A percentile compares a stretch with the other conserved stretches of the same genome.
These are phyloP conservation scores for Ophiocordyceps polyrhachis-furcata DNA, from an alignment of 2,329 filamentous ascomycete species.

Conservation along the genomic window DNA sequence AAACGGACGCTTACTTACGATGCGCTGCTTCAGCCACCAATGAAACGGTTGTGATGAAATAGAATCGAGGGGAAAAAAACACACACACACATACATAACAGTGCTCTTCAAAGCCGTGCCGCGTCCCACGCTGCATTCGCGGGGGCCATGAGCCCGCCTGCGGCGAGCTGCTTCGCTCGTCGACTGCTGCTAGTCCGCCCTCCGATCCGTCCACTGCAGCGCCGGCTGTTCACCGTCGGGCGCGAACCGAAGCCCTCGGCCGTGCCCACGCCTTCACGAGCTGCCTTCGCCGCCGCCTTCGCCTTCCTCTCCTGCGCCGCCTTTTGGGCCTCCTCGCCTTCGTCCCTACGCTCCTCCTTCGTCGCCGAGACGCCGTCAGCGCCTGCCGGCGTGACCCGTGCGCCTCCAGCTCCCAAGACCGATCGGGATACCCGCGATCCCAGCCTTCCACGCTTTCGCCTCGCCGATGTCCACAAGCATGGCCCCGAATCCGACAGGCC, in stretches of 20 bases:
- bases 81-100: no score
- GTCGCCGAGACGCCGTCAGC: slow-evolving; percentile 2
- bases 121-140: not conserved
- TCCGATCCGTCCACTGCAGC: not conserved
- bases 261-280: not conserved
- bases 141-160: slow-evolving; percentile 4
- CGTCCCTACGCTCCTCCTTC: slow-evolving; percentile 1
- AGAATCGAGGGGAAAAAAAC: not conserved
- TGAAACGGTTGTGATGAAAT: not conserved
- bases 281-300: slow-evolving; percentile 1
- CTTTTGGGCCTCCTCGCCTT: not conserved
- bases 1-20: not conserved
- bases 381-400: slow-evolving; percentile 1
- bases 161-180: slow-evolving; percentile 3
- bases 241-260: not conserved
- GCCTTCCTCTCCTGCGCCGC: slow-evolving; percentile 2
- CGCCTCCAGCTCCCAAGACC: not conserved
- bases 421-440: slow-evolving; percentile 16
- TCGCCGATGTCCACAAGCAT: slow-evolving; percentile 33
- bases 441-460: slow-evolving; percentile 26
- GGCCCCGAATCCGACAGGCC: slow-evolving; percentile 32
- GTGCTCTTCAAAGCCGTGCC: not conserved
- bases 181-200: slow-evolving; percentile 1
- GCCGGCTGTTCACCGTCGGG: not conserved
- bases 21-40: not conserved